Evolutionary conservation across 2,329 filamentous ascomycete species (phyloP), one percentile per base, ranked within the genome.

Genomic region (Claviceps pusilla): DNA sequence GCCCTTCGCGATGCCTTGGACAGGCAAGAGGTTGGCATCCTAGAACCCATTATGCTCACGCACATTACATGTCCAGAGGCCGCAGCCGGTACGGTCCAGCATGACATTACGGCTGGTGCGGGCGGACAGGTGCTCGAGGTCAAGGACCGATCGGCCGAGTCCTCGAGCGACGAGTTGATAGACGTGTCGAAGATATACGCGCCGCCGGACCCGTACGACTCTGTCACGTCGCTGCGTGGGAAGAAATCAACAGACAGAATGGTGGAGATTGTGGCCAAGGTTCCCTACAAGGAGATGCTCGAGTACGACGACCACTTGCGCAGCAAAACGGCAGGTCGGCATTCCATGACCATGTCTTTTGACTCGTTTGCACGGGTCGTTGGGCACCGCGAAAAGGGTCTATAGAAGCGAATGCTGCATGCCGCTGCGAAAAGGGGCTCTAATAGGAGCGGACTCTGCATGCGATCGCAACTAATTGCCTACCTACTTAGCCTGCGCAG

Each of bases 241-340:
- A 76, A 75, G 64, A 75, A 73, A 61, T 74, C 69, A 42, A 71
- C 69, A 39, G 69, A 71, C 54, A 71, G 74, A 48, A 75, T 72
- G 71, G 73, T 77, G 55, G 77, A 84, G 51, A 88, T 98, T 60
- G 83, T 85, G 11, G 93, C 90, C 28, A 82, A 87, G 62, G 91
- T 97, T 33, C 93, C 93, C 37, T 75, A 97, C 62, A 94, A 93
- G 70, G 91, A 97, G 69, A 96, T 97, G 88, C 84, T 97, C 41
- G 87, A 91, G 46, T 98, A 97, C 68, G 75, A 97, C 61, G 88
- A 89, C 66, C 87, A 94, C 65, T 70, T 98, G 59, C 76, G 93
- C 52, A 90, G 88, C 69, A 77, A 95, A 73, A 98, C 91, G 3
- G 87, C 85, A 3, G 93, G 93, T 0, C 77, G 93, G 2, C 79